Evolutionary conservation across 352 stramenopile species (phyloP).

Genomic region (Halophytophthora batemanensis): DNA sequence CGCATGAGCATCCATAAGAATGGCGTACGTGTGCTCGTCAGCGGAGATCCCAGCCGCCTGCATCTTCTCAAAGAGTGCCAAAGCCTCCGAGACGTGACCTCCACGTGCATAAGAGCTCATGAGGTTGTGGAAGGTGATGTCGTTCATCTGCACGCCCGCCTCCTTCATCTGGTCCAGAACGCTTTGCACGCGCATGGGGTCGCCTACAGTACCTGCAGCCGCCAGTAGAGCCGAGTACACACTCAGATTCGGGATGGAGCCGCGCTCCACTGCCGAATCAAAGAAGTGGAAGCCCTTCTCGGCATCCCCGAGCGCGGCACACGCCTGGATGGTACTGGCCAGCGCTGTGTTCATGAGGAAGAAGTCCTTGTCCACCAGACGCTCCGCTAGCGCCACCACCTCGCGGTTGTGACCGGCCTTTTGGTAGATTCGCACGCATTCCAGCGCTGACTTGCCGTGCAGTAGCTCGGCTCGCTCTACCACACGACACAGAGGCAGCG

Average conservation of each 20-base stretch:
- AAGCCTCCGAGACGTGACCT: constrained; percentile 41
- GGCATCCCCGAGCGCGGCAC: constrained; percentile 39
- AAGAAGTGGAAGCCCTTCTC: constrained; percentile 65
- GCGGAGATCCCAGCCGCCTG: constrained; percentile 43
- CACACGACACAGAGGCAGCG: constrained; percentile 55
- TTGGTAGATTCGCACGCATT: constrained; percentile 67
- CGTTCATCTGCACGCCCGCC: constrained; percentile 53
- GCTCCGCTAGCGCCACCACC: constrained; percentile 45
- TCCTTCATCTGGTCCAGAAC: constrained; percentile 59
- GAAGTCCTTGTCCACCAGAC: constrained; percentile 56
- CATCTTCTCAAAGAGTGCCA: constrained; percentile 62
- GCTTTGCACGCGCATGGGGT: constrained; percentile 42
- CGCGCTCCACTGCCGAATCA: constrained; percentile 41
- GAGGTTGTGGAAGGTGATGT: constrained; percentile 69
- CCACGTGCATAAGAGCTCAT: constrained; percentile 67
- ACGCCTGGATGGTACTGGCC: constrained; percentile 56
- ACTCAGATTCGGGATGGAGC: constrained; percentile 63
- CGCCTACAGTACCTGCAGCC: constrained; percentile 40
- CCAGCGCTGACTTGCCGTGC: constrained; percentile 46
- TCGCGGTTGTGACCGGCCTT: constrained; percentile 43
- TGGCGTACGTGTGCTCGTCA: constrained; percentile 65
- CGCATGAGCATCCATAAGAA: constrained; percentile 71
- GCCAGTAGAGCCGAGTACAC: constrained; percentile 65
- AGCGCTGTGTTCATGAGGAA: constrained; percentile 68
- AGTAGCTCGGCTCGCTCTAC: constrained; percentile 31